Base-by-base conservation (phyloP, 2,329 filamentous ascomycete genomes). In the Verticillium klebahnii region DNA sequence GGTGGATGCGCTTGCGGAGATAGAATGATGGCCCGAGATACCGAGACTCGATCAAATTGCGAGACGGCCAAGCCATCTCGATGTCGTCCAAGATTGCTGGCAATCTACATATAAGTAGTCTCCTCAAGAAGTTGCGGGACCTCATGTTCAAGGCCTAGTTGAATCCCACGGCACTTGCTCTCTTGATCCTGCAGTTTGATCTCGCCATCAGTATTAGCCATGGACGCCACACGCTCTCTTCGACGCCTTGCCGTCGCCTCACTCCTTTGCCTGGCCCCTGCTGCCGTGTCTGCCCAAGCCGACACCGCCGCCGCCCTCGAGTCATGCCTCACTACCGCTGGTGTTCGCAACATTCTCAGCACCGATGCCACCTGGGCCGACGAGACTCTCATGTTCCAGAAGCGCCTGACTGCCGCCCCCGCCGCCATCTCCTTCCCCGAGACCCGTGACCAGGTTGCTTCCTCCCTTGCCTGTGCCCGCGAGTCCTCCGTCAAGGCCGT, bases 211-310 rank as follows among this genome's bases (percentile, higher is more conserved):
- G 36, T 19, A 60, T 55, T 12, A 58, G 59, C 57, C 58, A 65
- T 65, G 64, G 62, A 64, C 37, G 64, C 64, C 14, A 19, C 64
- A 54, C 57, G 34, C 54, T 65, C 64, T 55, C 39, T 65, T 37
- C 60, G 60, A 60, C 64, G 62, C 62, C 57, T 65, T 23, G 64
- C 63, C 60, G 62, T 65, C 60, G 56, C 62, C 32, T 64, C 62
- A 15, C 62, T 65, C 54, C 58, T 64, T 64, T 60, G 32, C 54
- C 57, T 60, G 12, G 58, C 62, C 17, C 61, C 63, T 58, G 36
- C 64, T 25, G 56, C 61, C 29, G 62, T 62, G 39, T 39, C 56
- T 9, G 62, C 60, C 14, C 64, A 65, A 56, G 55, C 57, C 31
- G 36, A 39, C 59, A 65, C 62, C 55, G 57, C 60, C 34, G 39